Conservation (phyloP, 768 basidiomycete species). For the Tricholoma flavovirens region DNA sequence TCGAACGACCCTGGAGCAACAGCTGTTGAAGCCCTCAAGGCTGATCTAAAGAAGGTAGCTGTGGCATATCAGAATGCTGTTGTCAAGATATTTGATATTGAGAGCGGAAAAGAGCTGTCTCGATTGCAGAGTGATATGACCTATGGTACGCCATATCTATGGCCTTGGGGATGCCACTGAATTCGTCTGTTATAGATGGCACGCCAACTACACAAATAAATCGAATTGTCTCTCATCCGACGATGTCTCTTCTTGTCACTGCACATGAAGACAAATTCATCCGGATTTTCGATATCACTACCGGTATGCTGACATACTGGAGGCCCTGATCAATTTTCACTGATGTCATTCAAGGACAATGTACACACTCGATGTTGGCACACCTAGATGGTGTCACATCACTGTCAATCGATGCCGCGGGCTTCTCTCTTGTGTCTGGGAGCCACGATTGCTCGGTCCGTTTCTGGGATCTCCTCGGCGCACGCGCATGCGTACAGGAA, state of each 20-base stretch:
- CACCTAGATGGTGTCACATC: constrained; percentile 93
- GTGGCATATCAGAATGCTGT: constrained; percentile 88
- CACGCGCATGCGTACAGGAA: constrained; percentile 82
- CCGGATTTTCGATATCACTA: constrained; percentile 78
- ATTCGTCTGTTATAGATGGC: constrained; percentile 44
- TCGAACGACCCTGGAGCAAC: constrained; percentile 66
- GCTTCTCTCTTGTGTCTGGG: constrained; percentile 82
- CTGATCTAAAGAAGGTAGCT: constrained; percentile 79
- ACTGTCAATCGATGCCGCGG: constrained; percentile 80
- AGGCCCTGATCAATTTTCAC: not conserved
- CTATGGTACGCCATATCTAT: constrained; percentile 38
- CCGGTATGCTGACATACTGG: constrained; percentile 42
- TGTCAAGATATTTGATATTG: constrained; percentile 89
- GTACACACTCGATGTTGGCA: constrained; percentile 84
- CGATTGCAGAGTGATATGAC: constrained; percentile 55
- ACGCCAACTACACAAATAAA: constrained; percentile 78
- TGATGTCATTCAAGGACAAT: constrained; percentile 51
- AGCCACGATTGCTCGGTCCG: constrained; percentile 93
- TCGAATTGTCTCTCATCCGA: constrained; percentile 84
- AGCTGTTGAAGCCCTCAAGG: constrained; percentile 75
- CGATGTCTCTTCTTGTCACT: constrained; percentile 80
- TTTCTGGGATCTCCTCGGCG: constrained; percentile 88
- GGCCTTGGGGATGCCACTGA: constrained; percentile 1
- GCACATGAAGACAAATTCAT: constrained; percentile 95
- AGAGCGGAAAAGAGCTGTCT: constrained; percentile 72